phyloP scores from a whole-genome alignment of 2,329 filamentous ascomycete species.

The Arthrobotrys megalospora region DNA sequence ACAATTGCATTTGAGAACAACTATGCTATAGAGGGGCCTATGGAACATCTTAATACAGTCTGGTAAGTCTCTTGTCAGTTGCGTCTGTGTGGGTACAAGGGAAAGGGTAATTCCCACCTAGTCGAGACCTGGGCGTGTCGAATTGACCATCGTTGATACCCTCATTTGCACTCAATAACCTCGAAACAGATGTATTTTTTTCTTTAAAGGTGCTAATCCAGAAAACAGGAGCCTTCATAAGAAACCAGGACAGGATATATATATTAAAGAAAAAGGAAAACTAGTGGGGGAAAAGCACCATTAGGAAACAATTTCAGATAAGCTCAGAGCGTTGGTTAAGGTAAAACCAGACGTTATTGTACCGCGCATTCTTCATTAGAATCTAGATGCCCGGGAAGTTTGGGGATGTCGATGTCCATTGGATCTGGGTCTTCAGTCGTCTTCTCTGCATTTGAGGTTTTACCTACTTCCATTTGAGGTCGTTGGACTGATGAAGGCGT shows the following conservation, averaged over 20 bases:
- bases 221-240: background rate
- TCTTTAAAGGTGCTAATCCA: background rate
- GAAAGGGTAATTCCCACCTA: too few relatives aligned
- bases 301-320: background rate
- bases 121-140: too few relatives aligned
- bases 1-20: too few relatives aligned
- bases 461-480: background rate
- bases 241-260: background rate
- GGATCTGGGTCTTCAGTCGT: background rate
- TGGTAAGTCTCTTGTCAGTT: too few relatives aligned
- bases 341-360: conserved; percentile 4
- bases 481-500: background rate
- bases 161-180: too few relatives aligned
- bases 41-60: too few relatives aligned
- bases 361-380: conserved; percentile 6
- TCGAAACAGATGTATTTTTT: too few relatives aligned
- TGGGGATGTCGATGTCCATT: conserved; percentile 33
- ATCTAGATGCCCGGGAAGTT: conserved; percentile 23
- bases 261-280: background rate
- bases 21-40: too few relatives aligned
- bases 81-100: too few relatives aligned
- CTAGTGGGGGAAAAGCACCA: background rate
- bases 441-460: background rate
- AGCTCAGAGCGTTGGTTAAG: too few relatives aligned
- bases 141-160: too few relatives aligned